Base-by-base conservation (phyloP, 2,329 filamentous ascomycete genomes). In the Elsinoe fawcettii region DNA sequence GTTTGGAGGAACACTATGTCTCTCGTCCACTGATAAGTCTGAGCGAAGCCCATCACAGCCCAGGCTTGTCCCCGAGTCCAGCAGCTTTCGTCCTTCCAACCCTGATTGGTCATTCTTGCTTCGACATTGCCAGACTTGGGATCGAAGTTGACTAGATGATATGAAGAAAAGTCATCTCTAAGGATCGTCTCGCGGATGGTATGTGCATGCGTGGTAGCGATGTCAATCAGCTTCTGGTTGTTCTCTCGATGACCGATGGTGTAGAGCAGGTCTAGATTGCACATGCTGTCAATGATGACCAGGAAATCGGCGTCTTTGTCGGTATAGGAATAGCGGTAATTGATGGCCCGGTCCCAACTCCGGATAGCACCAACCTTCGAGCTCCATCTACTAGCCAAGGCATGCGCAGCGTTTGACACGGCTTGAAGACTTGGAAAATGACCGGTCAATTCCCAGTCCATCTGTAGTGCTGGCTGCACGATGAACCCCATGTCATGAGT, bases 401-500 rank as follows among this genome's bases (percentile, higher is more conserved):
- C 74, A 18, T 71, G 64, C 0, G 77, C 77, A 0, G 77, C 76
- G 1, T 66, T 67, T 1, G 77, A 58, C 2, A 79, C 69, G 2
- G 71, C 71, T 3, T 69, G 60, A 0, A 77, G 59, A 39, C 73
- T 75, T n/a, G 67, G 60, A 7, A 58, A 47, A 47, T 74, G 71
- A 0, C 72, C 71, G 0, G 71, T 75, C 4, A 80, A 63, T 37
- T 78, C 74, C 73, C 73, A 80, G 25, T 77, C 73, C 25, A 72
- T 69, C 20, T 72, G 71, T 0, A 79, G 63, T 1, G 75, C 73
- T 0, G 78, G 77, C 53, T 75, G 71, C 3, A 80, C 71, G 23
- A 81, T 80, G 61, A 81, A 81, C 0, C 77, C 77, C 58, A 81
- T 71, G 41, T 81, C 78, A 58, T 81, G 79, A 0, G 78, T 81